Base-by-base conservation (phyloP, 768 basidiomycete genomes). In the Hypholoma sublateritium region DNA sequence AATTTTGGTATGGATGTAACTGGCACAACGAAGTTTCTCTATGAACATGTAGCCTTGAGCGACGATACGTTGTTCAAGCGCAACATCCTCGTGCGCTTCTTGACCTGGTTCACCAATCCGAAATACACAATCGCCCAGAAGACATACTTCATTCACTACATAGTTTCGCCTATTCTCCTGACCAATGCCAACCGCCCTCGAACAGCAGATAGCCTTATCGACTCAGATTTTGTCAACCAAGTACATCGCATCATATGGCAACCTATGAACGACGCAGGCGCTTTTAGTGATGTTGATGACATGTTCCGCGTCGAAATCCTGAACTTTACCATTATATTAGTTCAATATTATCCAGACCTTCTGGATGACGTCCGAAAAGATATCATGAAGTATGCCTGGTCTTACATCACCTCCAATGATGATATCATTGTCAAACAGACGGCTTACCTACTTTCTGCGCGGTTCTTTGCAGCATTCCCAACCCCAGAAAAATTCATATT, bases 381-480 rank as follows among this genome's bases (percentile, higher is more conserved):
- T 58, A 86, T 98, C 62, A 95, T 98, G 75, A 91, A 89, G 69
- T 89, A 90, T 56, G 92, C 93, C 17, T 98, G 94, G 94, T 83
- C 88, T 64, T 91, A 88, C 64, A 91, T 95, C 62, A 82, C 81
- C 5, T 66, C 66, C 50, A 87, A 78, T 53, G 93, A 96, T 41
- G 97, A 98, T 69, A 82, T 88, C 5, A 86, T 95, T 17, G 92
- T 97, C 65, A 95, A 93, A 70, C 93, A 98, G 69, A 91, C 91
- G 8, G 90, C 93, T 0, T 94, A 94, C 68, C 82, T 97, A 35
- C 80, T 98, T 5, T 86, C 91, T 34, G 93, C 97, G 37, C 85
- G 89, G 32, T 98, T 98, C 79, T 95, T 96, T 65, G 87, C 89
- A 13, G 86, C 85, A 6, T 95, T 90, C 70, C 91, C 90, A 16